Percentiles rank a stretch among this genome's conserved stretches.
Conservation (phyloP, 129 eudicot genomes). For the Flaveria sonorensis region DNA sequence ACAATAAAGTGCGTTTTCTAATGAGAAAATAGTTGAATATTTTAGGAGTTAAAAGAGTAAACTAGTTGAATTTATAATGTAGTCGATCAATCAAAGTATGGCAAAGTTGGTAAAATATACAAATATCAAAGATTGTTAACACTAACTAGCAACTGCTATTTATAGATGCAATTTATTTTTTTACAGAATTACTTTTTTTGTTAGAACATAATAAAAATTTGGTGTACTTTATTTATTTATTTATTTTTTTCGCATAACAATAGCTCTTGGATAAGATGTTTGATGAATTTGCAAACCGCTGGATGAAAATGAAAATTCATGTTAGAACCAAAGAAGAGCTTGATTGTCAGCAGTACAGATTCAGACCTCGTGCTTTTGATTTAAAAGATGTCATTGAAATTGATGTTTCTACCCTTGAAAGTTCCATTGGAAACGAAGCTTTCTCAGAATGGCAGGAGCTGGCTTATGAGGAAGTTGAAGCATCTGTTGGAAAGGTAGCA, state of each 20-base stretch:
- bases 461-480: conserved; percentile 63
- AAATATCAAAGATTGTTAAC: background rate
- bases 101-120: background rate
- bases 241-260: background rate
- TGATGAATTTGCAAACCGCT: conserved; percentile 58
- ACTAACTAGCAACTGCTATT: too few species aligned
- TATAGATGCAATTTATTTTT: background rate
- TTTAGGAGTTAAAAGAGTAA: background rate
- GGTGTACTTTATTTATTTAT: background rate
- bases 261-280: conserved; percentile 68
- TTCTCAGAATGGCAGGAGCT: conserved; percentile 86
- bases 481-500: conserved; percentile 48
- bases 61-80: background rate
- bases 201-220: background rate
- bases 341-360: conserved; percentile 63
- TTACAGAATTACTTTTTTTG: background rate
- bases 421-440: conserved; percentile 50
- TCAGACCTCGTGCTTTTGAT: conserved; percentile 76
- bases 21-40: background rate
- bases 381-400: conserved; percentile 59
- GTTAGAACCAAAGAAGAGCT: conserved; percentile 53
- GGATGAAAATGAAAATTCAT: conserved; percentile 67
- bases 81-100: background rate
- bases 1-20: background rate
- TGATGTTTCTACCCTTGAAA: conserved; percentile 57